Evolutionary conservation across 768 basidiomycete genomes (phyloP).

Genomic region (Cyclocybe aegerita): DNA sequence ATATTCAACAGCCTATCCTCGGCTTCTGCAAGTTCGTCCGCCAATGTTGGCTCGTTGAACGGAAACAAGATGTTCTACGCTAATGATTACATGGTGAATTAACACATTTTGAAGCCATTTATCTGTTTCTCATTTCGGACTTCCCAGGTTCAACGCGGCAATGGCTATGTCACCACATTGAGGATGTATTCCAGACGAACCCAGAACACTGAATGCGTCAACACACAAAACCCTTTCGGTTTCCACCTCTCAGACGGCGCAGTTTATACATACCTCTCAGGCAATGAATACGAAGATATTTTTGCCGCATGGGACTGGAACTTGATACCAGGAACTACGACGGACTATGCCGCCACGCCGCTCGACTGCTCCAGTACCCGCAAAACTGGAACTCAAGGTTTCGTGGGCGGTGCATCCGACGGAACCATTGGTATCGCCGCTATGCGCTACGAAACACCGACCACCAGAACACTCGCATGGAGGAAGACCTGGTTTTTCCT

Average conservation of each 20-base stretch:
- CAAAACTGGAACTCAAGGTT: conserved; percentile 44
- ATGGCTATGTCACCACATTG: conserved; percentile 53
- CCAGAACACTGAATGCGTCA: conserved; percentile 59
- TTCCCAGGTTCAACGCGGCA: conserved; percentile 59
- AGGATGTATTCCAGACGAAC: conserved; percentile 62
- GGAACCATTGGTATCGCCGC: conserved; percentile 53
- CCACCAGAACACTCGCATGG: conserved; percentile 49
- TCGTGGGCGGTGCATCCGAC: conserved; percentile 65
- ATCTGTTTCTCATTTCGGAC: conserved; percentile 1
- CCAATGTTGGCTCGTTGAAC: conserved; percentile 50
- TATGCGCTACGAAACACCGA: conserved; percentile 66
- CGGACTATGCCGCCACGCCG: conserved; percentile 54
- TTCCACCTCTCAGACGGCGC: conserved; percentile 70
- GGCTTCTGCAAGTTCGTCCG: conserved; percentile 28
- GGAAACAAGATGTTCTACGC: conserved; percentile 64
- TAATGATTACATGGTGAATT: conserved; percentile 64
- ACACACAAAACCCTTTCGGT: conserved; percentile 60
- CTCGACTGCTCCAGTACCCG: conserved; percentile 43
- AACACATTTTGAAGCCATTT: not conserved
- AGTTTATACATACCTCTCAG: conserved; percentile 57
- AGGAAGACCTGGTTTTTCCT: conserved; percentile 76
- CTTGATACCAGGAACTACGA: conserved; percentile 67
- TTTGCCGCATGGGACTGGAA: conserved; percentile 75
- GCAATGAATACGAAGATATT: conserved; percentile 71
- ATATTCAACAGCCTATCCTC: conserved; percentile 35